Base-by-base conservation (phyloP, 768 basidiomycete genomes). In the Tricholoma furcatifolium region DNA sequence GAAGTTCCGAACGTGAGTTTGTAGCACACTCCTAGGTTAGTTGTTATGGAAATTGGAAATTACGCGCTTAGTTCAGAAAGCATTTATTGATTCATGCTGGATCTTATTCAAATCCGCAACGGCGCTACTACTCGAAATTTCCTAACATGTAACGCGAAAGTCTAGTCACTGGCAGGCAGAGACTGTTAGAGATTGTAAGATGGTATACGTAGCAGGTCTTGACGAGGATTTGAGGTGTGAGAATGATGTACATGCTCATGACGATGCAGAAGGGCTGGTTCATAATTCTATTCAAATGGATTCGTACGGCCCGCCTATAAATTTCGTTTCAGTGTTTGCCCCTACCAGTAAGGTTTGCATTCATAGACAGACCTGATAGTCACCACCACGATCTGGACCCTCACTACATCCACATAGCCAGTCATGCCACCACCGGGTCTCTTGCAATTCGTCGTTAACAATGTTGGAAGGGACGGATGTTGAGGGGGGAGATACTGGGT, bases 371-470 rank as follows among this genome's bases (percentile, higher is more conserved):
- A 85, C 88, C 79, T 91, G 89, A 56, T 77, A 66, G 48, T 90
- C 84, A 5, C 86, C 87, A 40, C 83, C 86, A 14, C 87, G 76
- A 66, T 88, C 84, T 2, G 80, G 71, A n/a, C 85, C 84, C 63
- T 90, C 88, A 15, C 82, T 74, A 58, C 88, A 89, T 11, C 89
- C 89, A 65, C 89, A 91, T 55, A 91, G 65, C 88, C 88, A 90
- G 30, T 91, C 89, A 63, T 89, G 88, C 89, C 89, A 91, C 89
- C 89, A 91, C 55, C 79, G 70, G 4, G 75, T 73, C 45, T 75
- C 70, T 39, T 68, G 70, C 23, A 57, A 62, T 34, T 67, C 70
- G 8, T 70, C 70, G 6, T 66, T 63, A n/a, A 67, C 60, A 17
- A 55, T 59, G 4, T 57, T 53, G 17, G 65, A 53, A 32, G 59